Evolutionary conservation across 768 basidiomycete genomes (phyloP), one percentile per base, ranked within the genome.

Genomic region (Mrakia gelida): DNA sequence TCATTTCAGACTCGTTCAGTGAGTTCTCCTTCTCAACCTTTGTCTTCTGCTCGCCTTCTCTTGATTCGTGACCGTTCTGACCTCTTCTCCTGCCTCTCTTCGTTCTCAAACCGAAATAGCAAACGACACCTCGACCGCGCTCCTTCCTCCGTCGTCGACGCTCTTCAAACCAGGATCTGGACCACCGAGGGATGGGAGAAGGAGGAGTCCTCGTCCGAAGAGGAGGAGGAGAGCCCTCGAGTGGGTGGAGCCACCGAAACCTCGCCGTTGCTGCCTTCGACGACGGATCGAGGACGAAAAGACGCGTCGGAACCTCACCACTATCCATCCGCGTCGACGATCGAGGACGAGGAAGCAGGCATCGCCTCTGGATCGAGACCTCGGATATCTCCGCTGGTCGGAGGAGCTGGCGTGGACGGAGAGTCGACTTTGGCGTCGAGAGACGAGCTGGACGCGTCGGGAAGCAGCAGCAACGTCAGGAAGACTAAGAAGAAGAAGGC

Each of bases 131-230:
- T 63, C 56, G 92, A 94, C 80, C 90, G 93, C 71, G 92, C 93
- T 8, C 92, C 92, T 30, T 91, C 92, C 81, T 89, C 89, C 76
- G 85, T 93, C 23, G 94, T 95, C 26, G 88, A 89, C 75, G 88
- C 87, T 79, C 87, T 95, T 71, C 92, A 93, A 7, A 93, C 91
- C 89, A 88, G 91, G 67, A 89, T 93, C 11, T 94, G 92, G 92
- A 91, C 79, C 21, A 80, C 38, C 2, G 75, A 71, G 11, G 78
- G 78, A 9, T 79, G 78, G 78, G 78, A 79, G 49, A 79, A 79
- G 74, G 74, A 71, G 8, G 74, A 72, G 18, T 34, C 80, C 70
- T 75, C 79, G 59, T 61, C 80, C 62, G 49, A 75, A 78, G 75
- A 70, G 26, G 67, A 70, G 11, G 18, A 59, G 26, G n/a, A 16